Base-by-base conservation (phyloP, 2,329 filamentous ascomycete genomes). In the Stemphylium vesicarium region DNA sequence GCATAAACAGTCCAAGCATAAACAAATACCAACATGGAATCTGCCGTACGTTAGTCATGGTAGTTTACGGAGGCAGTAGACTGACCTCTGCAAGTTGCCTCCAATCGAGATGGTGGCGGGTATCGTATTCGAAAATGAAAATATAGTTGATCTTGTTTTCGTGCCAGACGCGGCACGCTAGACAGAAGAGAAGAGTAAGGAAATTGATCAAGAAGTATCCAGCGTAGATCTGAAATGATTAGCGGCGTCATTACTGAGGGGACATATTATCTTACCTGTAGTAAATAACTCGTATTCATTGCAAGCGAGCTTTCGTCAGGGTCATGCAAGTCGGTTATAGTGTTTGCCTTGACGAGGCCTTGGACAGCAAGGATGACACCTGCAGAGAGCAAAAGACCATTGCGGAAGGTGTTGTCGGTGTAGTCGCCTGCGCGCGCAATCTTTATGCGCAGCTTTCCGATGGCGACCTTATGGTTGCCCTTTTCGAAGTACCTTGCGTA, bases 61-160 rank as follows among this genome's bases (percentile, higher is more conserved):
- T 2, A 29, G 8, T 18, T 8, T 6, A 24, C 9, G 6, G 2
- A 4, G 1, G 0, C 5, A 0, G 2, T 10, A 4, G 31, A 64
- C 78, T 65, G 71, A 86, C 84, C 78, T 95, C 90, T 6, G 89
- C 82, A 26, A 97, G 81, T 73, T 96, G 88, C 64, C 91, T 87
- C 92, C 94, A 99, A 75, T 98, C 91, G 24, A 98, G 79, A 60
- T 88, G 86, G 73, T 95, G 87, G 53, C 94, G 84, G 49, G 88
- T 88, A 79, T 98, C 93, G 70, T 96, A 95, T 77, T 99, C 95
- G 71, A 99, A 99, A 64, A 98, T 92, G 75, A 97, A 97, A 49
- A 89, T 85, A 73, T 98, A 98, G 73, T 99, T 99, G 77, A 99
- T 91, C 76, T 94, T 96, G 72, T 88, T 87, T 46, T 80, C 80